Conservation (phyloP, 345 rosid genomes). For the Populus euphratica region DNA sequence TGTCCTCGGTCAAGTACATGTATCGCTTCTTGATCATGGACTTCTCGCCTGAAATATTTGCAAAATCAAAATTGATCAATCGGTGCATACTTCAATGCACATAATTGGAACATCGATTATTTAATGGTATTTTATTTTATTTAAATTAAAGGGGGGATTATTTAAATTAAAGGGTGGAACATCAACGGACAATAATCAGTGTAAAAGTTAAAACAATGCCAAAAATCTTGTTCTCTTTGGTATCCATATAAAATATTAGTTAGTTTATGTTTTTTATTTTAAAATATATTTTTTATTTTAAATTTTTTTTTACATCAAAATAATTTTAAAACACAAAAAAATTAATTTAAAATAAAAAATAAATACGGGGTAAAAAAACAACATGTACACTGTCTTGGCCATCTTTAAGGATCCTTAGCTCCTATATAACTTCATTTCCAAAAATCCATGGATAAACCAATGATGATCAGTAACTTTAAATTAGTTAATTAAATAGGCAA, state of each 20-base stretch:
- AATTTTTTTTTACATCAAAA: too few relatives aligned
- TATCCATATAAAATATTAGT: neutral
- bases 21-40: conserved; percentile 62
- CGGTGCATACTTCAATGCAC: neutral
- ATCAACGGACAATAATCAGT: neutral
- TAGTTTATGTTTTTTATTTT: neutral
- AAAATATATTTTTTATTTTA: too few relatives aligned
- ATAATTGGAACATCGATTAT: neutral
- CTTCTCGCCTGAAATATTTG: conserved; percentile 51
- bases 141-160: neutral
- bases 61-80: neutral
- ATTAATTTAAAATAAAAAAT: too few relatives aligned
- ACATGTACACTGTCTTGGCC: neutral
- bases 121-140: neutral
- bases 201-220: neutral
- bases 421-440: neutral
- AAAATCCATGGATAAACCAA: neutral
- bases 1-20: conserved; percentile 66
- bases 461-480: neutral
- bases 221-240: neutral
- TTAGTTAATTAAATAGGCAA: neutral
- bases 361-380: too few relatives aligned
- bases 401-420: neutral
- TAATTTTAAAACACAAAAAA: too few relatives aligned
- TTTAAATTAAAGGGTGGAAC: neutral